Conservation (phyloP, 2,329 filamentous ascomycete genomes). For the Colletotrichum australisinense region DNA sequence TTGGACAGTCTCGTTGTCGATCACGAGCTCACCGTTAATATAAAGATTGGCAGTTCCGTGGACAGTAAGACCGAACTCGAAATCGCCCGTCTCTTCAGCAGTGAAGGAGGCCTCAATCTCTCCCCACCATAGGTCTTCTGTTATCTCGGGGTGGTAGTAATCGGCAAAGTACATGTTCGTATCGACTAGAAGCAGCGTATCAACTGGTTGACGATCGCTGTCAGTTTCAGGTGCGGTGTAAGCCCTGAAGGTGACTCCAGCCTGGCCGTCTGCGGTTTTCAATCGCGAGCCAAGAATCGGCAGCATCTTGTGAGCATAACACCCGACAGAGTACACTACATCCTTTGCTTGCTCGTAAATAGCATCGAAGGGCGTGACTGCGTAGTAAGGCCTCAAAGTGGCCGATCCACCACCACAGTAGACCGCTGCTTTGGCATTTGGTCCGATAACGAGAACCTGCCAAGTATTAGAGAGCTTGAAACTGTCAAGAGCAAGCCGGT, state of each 20-base stretch:
- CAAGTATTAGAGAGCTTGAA: neutral
- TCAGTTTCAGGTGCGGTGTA: constrained; percentile 35
- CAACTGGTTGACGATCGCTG: constrained; percentile 26
- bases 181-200: constrained; percentile 34
- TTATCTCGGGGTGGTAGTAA: constrained; percentile 37
- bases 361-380: constrained; percentile 43
- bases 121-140: constrained; percentile 36
- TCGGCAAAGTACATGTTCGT: constrained; percentile 40
- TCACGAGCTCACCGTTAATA: constrained; percentile 44
- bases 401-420: constrained; percentile 47
- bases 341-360: constrained; percentile 40
- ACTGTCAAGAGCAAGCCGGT: neutral
- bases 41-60: constrained; percentile 47
- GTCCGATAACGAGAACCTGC: constrained; percentile 55
- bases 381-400: constrained; percentile 44
- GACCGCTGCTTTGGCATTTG: constrained; percentile 57
- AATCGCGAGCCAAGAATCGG: constrained; percentile 41
- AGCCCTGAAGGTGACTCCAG: constrained; percentile 39
- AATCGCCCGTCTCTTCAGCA: constrained; percentile 34
- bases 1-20: constrained; percentile 47
- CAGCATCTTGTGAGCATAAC: constrained; percentile 44
- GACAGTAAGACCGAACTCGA: constrained; percentile 48
- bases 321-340: constrained; percentile 37
- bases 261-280: constrained; percentile 33
- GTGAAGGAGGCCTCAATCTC: constrained; percentile 37